Evolutionary conservation across 805 yeast species (phyloP).

Genomic region (Ogataea siamensis): DNA sequence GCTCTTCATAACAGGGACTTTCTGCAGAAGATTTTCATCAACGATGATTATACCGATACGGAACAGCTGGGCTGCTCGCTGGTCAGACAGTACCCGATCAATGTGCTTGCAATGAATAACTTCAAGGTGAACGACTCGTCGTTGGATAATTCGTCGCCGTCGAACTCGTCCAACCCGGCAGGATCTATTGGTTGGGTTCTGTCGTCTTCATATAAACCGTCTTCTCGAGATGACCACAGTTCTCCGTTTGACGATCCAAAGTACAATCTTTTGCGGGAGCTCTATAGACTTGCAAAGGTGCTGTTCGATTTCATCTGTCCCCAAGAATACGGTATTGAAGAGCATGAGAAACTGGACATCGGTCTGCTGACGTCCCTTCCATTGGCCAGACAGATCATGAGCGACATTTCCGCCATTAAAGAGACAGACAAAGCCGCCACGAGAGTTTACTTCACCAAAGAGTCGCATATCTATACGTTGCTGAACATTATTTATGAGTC

Average conservation of each 20-base stretch:
- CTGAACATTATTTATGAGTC: slow-evolving; percentile 89
- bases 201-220: slow-evolving; percentile 31
- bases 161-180: slow-evolving; percentile 37
- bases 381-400: slow-evolving; percentile 79
- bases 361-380: slow-evolving; percentile 94
- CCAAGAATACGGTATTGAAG: slow-evolving; percentile 96
- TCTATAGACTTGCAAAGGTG: slow-evolving; percentile 87
- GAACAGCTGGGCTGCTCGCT: slow-evolving; percentile 47
- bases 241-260: slow-evolving; percentile 75
- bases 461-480: slow-evolving; percentile 92
- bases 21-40: slow-evolving; percentile 76
- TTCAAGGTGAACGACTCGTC: slow-evolving; percentile 55
- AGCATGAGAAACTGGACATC: slow-evolving; percentile 91
- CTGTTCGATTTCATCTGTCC: slow-evolving; percentile 97
- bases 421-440: slow-evolving; percentile 78
- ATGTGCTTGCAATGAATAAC: slow-evolving; percentile 71
- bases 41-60: slow-evolving; percentile 44
- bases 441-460: slow-evolving; percentile 92
- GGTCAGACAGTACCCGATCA: slow-evolving; percentile 71
- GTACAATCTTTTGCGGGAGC: slow-evolving; percentile 77
- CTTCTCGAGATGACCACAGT: slow-evolving; percentile 27
- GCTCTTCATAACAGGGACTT: slow-evolving; percentile 93
- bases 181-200: slow-evolving; percentile 77
- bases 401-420: slow-evolving; percentile 78
- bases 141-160: slow-evolving; percentile 24